Evolutionary conservation across 169 alveolate genomes (phyloP), one percentile per base, ranked within the genome.

Genomic region (Besnoitia besnoiti): DNA sequence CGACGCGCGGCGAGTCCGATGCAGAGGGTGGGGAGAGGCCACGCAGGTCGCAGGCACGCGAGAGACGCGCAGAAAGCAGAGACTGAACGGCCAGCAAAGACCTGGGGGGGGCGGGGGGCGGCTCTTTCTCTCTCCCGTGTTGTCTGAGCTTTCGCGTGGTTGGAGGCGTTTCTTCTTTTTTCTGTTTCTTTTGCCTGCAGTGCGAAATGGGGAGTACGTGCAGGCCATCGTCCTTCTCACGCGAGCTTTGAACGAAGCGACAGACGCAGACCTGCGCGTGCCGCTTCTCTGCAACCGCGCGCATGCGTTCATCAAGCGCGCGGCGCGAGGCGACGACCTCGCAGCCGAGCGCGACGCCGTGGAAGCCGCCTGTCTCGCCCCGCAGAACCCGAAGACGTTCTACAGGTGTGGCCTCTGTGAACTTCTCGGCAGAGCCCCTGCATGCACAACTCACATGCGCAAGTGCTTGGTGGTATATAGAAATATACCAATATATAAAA

Each of bases 141-240:
- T 61, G 40, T 27, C 37, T 5, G 77, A 30, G 37, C 21, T n/a
- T 49, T 19, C 40, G 14, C 35, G 77, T 14, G 30, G 37, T 10
- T 61, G 8, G 33, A 19, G 40, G 35, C 37, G 40, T 61, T n/a
- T 5, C 21, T 67, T 67, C 44, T 16, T 1, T 35, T 67, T n/a
- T 16, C 42, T 8, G 19, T 67, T 10, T 16, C 40, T 35, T 67
- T n/a, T 16, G 24, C 2, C n/a, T 90, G 94, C 42, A 55, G 92
- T 84, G 80, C 87, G 62, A 94, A 89, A 42, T 85, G 96, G 95
- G 87, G 94, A 21, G 89, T 91, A 27, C 79, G 88, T 73, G 94
- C 95, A 50, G 94, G 94, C 73, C 84, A 91, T 40, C 90, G 92
- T 37, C 75, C 16, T 39, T 19, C 42, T 30, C 51, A 85, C 90